Percentiles rank a stretch among this genome's conserved stretches.
phyloP scores from a whole-genome alignment of 116 monocot species.

The Zostera marina region DNA sequence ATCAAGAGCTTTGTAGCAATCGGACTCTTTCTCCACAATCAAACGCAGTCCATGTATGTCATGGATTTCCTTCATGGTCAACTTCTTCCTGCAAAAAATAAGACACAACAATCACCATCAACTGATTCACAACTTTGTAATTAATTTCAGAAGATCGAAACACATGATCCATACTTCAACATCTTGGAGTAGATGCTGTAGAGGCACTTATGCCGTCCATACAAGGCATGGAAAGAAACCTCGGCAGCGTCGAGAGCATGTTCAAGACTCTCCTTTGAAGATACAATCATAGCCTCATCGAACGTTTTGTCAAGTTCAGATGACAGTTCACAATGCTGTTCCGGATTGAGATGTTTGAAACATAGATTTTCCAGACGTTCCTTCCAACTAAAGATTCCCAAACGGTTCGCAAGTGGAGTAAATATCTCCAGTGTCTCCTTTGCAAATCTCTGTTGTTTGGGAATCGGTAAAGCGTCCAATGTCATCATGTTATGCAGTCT shows the following conservation, averaged over 20 bases:
- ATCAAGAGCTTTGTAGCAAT: slow-evolving; percentile 63
- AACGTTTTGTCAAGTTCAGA: slow-evolving; percentile 47
- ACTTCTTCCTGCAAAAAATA: slow-evolving; percentile 41
- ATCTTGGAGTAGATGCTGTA: slow-evolving; percentile 85
- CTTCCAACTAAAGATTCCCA: slow-evolving; percentile 84
- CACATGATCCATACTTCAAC: slow-evolving; percentile 38
- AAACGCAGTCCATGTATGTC: slow-evolving; percentile 81
- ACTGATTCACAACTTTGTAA: too few species aligned
- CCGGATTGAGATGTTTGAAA: slow-evolving; percentile 70
- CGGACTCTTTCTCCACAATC: slow-evolving; percentile 67
- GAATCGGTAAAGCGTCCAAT: slow-evolving; percentile 50
- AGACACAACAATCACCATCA: not conserved
- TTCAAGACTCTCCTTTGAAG: slow-evolving; percentile 52
- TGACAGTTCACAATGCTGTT: slow-evolving; percentile 44
- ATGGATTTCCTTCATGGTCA: slow-evolving; percentile 76
- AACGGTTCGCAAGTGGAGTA: slow-evolving; percentile 70
- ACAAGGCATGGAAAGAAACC: slow-evolving; percentile 50
- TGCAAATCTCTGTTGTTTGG: slow-evolving; percentile 78
- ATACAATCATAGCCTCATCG: slow-evolving; percentile 55
- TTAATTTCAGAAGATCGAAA: too few species aligned
- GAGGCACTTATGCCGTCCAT: slow-evolving; percentile 72
- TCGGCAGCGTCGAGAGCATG: slow-evolving; percentile 43
- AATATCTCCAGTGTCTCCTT: slow-evolving; percentile 94
- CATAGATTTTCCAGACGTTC: slow-evolving; percentile 79
- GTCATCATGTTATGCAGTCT: slow-evolving; percentile 98